Conservation (phyloP, 1,284 basidiomycete genomes). For the Leccinum griseonigrum region DNA sequence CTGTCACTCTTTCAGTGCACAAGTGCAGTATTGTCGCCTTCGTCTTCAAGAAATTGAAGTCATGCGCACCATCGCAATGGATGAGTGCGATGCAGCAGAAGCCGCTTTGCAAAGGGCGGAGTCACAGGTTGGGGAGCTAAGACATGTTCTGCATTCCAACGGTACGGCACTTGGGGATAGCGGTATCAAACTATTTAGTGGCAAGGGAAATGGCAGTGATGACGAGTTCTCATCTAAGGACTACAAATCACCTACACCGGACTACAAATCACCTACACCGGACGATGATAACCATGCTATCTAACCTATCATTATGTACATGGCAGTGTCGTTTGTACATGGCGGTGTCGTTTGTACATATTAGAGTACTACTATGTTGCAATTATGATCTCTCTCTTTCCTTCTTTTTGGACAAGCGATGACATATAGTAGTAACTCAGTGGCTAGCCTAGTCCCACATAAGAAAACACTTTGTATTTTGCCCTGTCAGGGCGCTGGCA, state of each 20-base stretch:
- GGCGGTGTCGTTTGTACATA: background rate
- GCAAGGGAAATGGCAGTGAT: background rate
- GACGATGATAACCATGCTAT: background rate
- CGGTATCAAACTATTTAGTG: background rate
- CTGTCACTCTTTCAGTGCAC: background rate
- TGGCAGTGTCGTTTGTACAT: background rate
- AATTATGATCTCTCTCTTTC: background rate
- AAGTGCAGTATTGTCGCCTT: background rate
- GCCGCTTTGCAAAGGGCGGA: background rate
- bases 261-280: background rate
- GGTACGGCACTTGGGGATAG: background rate
- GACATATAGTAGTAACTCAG: too few relatives aligned
- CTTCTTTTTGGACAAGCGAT: too few relatives aligned
- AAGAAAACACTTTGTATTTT: too few relatives aligned
- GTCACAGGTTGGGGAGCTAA: background rate
- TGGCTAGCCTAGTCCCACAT: too few relatives aligned
- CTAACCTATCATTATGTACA: background rate
- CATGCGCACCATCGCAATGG: background rate
- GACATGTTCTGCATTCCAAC: background rate
- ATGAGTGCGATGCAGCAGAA: background rate
- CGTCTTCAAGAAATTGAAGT: conserved; percentile 1
- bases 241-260: background rate
- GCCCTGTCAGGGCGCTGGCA: too few relatives aligned
- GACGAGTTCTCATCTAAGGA: background rate
- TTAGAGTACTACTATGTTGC: background rate